A percentile compares a stretch with the other conserved stretches of the same genome.
Evolutionary conservation across 768 basidiomycete species (phyloP).

Genomic region (Tricholoma matsutake): DNA sequence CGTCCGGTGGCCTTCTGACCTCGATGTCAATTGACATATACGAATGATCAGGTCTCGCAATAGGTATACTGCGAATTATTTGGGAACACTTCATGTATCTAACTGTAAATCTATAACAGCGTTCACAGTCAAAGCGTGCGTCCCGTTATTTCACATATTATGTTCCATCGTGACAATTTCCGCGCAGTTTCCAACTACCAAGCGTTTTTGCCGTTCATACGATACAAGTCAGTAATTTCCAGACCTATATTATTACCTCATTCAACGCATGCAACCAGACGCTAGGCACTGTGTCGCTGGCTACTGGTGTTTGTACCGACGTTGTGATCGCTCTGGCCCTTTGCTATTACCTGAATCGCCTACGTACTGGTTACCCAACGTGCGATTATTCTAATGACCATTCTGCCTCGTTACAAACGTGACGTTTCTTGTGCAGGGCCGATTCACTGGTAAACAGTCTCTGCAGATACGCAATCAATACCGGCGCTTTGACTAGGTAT

Average conservation of each 20-base stretch:
- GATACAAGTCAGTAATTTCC: conserved; percentile 39
- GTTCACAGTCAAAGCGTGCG: conserved; percentile 47
- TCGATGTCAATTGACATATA: not conserved
- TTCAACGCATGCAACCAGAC: conserved; percentile 27
- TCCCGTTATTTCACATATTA: not conserved
- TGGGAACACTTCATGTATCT: not conserved
- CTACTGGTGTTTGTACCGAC: conserved; percentile 54
- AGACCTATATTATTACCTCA: not conserved
- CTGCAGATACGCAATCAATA: conserved; percentile 61
- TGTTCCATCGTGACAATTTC: not conserved
- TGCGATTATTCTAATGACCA: conserved; percentile 23
- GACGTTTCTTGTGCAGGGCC: conserved; percentile 34
- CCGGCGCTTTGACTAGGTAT: conserved; percentile 61
- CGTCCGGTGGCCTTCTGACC: conserved; percentile 8
- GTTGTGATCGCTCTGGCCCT: conserved; percentile 54
- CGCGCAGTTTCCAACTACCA: conserved; percentile 38
- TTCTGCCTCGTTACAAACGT: not conserved
- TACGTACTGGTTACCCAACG: conserved; percentile 53
- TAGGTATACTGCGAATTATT: conserved; percentile 28
- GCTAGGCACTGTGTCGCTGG: conserved; percentile 51
- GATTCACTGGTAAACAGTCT: conserved; percentile 59
- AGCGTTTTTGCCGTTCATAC: conserved; percentile 38
- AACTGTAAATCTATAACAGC: conserved; percentile 5
- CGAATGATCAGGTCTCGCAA: conserved; percentile 30
- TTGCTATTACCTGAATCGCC: conserved; percentile 54